A percentile compares a stretch with the other conserved stretches of the same genome.
Evolutionary conservation across 192 early-diverging fungal species (phyloP).

Genomic region (Chytriomyces sp.): DNA sequence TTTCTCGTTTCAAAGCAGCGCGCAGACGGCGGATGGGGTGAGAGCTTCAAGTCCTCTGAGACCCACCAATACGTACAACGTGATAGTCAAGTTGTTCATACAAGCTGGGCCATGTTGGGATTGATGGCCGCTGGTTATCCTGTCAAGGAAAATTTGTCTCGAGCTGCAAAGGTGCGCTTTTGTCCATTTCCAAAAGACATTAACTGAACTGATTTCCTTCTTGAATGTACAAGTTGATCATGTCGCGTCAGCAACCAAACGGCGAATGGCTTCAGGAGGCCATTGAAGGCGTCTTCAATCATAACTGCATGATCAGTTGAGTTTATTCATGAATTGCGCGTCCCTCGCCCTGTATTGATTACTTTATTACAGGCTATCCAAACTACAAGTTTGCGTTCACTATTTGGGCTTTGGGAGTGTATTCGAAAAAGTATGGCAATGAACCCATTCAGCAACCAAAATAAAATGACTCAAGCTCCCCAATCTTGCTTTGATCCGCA

Average conservation of each 20-base stretch:
- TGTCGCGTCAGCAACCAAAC: conserved; percentile 83
- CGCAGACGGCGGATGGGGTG: conserved; percentile 96
- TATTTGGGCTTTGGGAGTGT: too few species aligned
- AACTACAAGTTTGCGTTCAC: conserved; percentile 46
- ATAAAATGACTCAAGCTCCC: too few species aligned
- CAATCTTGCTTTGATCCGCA: too few species aligned
- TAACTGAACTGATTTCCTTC: too few species aligned
- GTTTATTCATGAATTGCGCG: neutral
- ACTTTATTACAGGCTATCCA: conserved; percentile 23
- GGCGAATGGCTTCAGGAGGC: conserved; percentile 97
- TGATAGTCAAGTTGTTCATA: conserved; percentile 91
- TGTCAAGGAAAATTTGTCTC: conserved; percentile 65
- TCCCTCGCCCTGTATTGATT: neutral
- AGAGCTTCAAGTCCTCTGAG: conserved; percentile 89
- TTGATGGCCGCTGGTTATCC: conserved; percentile 92
- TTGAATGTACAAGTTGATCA: conserved; percentile 61
- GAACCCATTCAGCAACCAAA: too few species aligned
- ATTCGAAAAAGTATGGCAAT: too few species aligned
- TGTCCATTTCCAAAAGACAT: neutral
- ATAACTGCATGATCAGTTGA: conserved; percentile 59
- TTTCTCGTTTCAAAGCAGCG: conserved; percentile 89
- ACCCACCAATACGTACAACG: conserved; percentile 66
- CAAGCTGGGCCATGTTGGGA: conserved; percentile 84
- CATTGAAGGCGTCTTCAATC: conserved; percentile 97
- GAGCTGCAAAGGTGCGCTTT: conserved; percentile 61